phyloP scores from a whole-genome alignment of 805 yeast genomes.

The Wickerhamomyces sydowiorum region DNA sequence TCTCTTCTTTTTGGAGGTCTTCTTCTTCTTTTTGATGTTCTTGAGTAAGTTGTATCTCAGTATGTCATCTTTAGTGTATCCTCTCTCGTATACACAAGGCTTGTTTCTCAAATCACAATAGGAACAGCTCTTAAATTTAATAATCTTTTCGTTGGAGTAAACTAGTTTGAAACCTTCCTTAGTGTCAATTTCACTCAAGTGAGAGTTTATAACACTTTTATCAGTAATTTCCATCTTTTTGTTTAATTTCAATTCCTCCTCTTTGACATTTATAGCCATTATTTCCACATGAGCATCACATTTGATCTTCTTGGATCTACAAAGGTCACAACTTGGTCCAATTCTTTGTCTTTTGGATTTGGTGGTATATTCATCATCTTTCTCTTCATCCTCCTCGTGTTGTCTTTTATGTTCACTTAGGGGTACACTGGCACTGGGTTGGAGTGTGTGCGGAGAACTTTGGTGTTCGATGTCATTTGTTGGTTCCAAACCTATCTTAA shows the following conservation, averaged over 20 bases:
- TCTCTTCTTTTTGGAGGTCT: background rate
- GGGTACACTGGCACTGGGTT: no score
- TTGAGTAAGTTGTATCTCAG: background rate
- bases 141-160: constrained; percentile 9
- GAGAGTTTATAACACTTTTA: background rate
- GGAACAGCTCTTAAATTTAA: constrained; percentile 16
- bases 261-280: constrained; percentile 15
- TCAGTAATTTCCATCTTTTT: background rate
- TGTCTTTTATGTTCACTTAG: no score
- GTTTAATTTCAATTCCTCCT: background rate
- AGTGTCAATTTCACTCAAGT: constrained; percentile 3
- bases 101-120: constrained; percentile 6
- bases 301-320: constrained; percentile 64
- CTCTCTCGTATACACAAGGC: constrained; percentile 8
- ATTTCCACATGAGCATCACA: constrained; percentile 62
- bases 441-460: no score
- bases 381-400: no score
- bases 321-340: constrained; percentile 72
- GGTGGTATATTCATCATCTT: background rate
- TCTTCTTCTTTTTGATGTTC: background rate
- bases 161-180: constrained; percentile 8
- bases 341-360: constrained; percentile 47
- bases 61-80: constrained; percentile 17
- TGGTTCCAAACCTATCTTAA: no score
- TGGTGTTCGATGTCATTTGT: no score